Evolutionary conservation across 2,329 filamentous ascomycete species (phyloP), one percentile per base, ranked within the genome.

Genomic region (Aspergillus sp.): DNA sequence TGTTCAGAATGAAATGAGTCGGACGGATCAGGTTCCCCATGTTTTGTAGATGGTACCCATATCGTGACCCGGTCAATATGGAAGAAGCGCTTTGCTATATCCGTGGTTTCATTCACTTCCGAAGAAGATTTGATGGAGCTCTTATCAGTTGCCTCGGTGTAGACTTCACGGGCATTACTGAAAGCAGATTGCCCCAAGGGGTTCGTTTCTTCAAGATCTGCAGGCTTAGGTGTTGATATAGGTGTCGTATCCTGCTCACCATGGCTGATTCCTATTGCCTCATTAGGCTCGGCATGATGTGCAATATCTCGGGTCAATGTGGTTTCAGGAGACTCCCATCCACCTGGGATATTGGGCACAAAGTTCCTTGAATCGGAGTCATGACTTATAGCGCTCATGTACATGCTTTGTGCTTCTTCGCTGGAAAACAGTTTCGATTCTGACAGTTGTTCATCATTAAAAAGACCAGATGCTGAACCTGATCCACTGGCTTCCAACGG

Each of bases 361-460:
- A 72, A 71, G 50, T 66, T 68, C 27, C 59, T 62, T 51, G 59
- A 65, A 19, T 57, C 61, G 22, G 72, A 70, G 9, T 69, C 70
- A 39, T 75, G 73, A 57, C 82, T 85, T 55, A 86, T 76, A 11
- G 83, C 85, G 67, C 86, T 81, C 78, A 81, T 79, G 57, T 81
- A 81, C 72, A 81, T 75, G 61, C 79, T 81, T 56, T 79, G 73
- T n/a, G 79, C 79, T 64, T 81, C 77, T 57, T 80, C 77, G 56
- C 78, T 76, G 42, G 76, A 78, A 56, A 80, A 81, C 46, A 79
- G 64, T 60, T 70, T 78, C 3, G 79, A 81, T 57, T 79, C 73
- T 6, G 74, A 70, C n/a, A 81, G 71, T 30, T 45, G 71, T 30
- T 45, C 58, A 15, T 72, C 72, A 42, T 61, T 56, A n/a, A 66